Conservation (phyloP, 345 rosid genomes). For the Noccaea caerulescens region DNA sequence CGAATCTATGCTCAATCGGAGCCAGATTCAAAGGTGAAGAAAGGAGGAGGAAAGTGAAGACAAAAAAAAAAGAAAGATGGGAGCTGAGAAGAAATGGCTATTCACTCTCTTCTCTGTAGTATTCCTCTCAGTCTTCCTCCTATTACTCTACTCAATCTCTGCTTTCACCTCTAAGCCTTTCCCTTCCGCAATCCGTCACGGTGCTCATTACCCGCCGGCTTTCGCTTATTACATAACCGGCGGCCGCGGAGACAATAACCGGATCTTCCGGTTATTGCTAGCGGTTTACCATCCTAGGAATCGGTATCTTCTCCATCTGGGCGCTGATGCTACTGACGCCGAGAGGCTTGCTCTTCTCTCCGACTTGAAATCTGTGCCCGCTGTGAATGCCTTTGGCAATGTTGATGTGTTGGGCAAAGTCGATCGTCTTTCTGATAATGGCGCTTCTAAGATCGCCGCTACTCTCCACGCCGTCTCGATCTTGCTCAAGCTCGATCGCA, state of each 20-base stretch:
- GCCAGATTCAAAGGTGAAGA: constrained; percentile 19
- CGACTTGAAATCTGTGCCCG: constrained; percentile 71
- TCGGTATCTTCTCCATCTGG: constrained; percentile 82
- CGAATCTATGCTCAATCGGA: constrained; percentile 49
- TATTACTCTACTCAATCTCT: constrained; percentile 75
- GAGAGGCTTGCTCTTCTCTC: constrained; percentile 65
- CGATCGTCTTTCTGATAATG: constrained; percentile 70
- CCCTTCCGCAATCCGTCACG: constrained; percentile 75
- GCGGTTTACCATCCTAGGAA: constrained; percentile 97
- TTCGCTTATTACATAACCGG: constrained; percentile 92
- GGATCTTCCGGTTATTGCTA: constrained; percentile 78
- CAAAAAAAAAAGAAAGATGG: constrained; percentile 49
- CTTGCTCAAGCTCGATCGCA: constrained; percentile 68
- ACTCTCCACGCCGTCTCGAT: constrained; percentile 82
- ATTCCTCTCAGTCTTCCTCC: constrained; percentile 67
- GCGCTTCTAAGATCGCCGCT: constrained; percentile 69
- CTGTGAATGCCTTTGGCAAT: constrained; percentile 75
- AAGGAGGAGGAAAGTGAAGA: neutral
- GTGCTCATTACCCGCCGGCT: constrained; percentile 83
- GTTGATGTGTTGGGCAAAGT: constrained; percentile 90
- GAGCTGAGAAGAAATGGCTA: constrained; percentile 94
- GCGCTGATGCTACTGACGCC: constrained; percentile 73
- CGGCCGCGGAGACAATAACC: constrained; percentile 67
- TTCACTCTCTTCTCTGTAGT: constrained; percentile 84
- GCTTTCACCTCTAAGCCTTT: constrained; percentile 69